A percentile compares a stretch with the other conserved stretches of the same genome.
These are phyloP conservation scores for Podospora fimiseda DNA, from an alignment of 495 filamentous ascomycete species.

Conservation along the genomic window DNA sequence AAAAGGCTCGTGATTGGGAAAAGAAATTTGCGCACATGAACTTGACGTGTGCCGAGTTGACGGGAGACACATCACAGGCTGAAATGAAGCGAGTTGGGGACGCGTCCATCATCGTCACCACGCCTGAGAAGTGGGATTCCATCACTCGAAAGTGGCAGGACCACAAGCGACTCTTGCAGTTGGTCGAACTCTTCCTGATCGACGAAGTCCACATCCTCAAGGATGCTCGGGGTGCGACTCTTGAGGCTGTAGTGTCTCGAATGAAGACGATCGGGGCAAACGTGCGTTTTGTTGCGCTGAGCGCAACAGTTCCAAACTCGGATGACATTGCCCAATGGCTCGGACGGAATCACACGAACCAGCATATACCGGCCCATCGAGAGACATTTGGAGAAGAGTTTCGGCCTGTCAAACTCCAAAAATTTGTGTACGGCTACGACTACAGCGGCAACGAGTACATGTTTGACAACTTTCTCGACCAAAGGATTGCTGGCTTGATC, in stretches of 20 bases:
- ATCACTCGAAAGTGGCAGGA: slow-evolving; percentile 96
- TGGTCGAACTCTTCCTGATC: slow-evolving; percentile 88
- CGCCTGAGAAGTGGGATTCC: slow-evolving; percentile 98
- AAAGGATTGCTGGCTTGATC: slow-evolving; percentile 71
- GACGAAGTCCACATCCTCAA: slow-evolving; percentile 97
- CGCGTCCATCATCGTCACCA: slow-evolving; percentile 90
- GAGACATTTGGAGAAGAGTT: slow-evolving; percentile 91
- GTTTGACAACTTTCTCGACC: slow-evolving; percentile 74
- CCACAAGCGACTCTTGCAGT: slow-evolving; percentile 70
- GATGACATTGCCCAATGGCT: slow-evolving; percentile 87
- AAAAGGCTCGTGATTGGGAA: slow-evolving; percentile 77
- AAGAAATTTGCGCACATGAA: slow-evolving; percentile 72
- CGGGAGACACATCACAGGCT: slow-evolving; percentile 76
- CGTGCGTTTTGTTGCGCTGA: slow-evolving; percentile 85
- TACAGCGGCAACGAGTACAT: slow-evolving; percentile 69
- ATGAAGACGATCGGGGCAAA: slow-evolving; percentile 90
- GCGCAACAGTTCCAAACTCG: slow-evolving; percentile 91
- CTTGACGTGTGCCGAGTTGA: slow-evolving; percentile 76
- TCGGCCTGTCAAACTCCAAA: slow-evolving; percentile 80
- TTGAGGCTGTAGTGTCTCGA: slow-evolving; percentile 93
- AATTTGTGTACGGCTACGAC: slow-evolving; percentile 71
- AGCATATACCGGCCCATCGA: slow-evolving; percentile 60
- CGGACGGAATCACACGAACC: slow-evolving; percentile 64
- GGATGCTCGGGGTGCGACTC: slow-evolving; percentile 77
- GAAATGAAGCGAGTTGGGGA: slow-evolving; percentile 69